Percentiles rank a stretch among this genome's conserved stretches.
phyloP scores from a whole-genome alignment of 768 basidiomycete genomes.

The Saitozyma podzolica region DNA sequence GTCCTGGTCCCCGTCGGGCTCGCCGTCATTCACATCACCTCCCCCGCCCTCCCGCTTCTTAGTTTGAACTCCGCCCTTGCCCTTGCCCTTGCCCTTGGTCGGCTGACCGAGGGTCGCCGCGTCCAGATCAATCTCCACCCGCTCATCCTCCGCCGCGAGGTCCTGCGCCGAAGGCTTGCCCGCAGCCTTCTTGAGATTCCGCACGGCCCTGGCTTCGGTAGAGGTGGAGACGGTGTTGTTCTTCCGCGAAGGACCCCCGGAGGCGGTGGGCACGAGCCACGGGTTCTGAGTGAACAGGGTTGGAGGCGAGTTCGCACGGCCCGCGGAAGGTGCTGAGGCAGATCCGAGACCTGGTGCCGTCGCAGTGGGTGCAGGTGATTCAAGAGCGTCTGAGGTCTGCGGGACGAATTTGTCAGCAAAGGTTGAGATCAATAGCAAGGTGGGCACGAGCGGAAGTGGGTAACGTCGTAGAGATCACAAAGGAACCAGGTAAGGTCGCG shows the following conservation, averaged over 20 bases:
- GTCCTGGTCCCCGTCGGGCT: conserved; percentile 56
- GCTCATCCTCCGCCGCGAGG: conserved; percentile 79
- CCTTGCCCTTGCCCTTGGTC: conserved; percentile 1
- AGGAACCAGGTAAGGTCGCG: neutral
- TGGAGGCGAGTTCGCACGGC: no score
- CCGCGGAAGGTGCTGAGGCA: neutral
- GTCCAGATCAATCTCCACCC: conserved; percentile 71
- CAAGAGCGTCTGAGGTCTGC: neutral
- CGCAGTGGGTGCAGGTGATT: neutral
- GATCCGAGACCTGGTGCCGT: neutral
- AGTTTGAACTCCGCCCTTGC: no score
- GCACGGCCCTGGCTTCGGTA: conserved; percentile 65
- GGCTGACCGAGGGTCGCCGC: neutral
- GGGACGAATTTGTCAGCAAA: neutral
- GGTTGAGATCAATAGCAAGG: no score
- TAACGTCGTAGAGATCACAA: neutral
- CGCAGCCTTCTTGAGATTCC: conserved; percentile 69
- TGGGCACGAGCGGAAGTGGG: no score
- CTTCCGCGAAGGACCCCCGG: conserved; percentile 63
- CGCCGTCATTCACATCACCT: conserved; percentile 59
- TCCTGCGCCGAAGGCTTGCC: conserved; percentile 58
- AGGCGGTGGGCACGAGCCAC: conserved; percentile 65
- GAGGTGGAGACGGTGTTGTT: conserved; percentile 70
- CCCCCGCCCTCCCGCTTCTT: conserved; percentile 14
- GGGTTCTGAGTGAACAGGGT: conserved; percentile 62